Conservation (phyloP, 2,329 filamentous ascomycete genomes). For the Cercospora sesami region DNA sequence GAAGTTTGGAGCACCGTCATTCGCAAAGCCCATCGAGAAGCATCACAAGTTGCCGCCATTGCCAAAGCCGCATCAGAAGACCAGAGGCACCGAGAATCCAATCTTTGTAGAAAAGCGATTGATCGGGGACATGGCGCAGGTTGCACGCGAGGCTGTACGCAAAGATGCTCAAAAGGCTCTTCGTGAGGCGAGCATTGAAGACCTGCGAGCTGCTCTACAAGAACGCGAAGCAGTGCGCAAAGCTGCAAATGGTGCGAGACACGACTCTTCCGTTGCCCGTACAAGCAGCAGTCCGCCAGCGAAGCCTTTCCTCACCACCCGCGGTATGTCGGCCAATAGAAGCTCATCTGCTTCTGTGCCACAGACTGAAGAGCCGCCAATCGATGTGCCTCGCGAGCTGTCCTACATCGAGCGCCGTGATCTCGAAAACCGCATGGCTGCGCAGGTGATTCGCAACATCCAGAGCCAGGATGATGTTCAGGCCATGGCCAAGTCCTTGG, state of each 20-base stretch:
- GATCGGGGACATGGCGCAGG: slow-evolving; percentile 13
- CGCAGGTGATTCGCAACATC: slow-evolving; percentile 13
- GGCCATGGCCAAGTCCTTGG: slow-evolving; percentile 21
- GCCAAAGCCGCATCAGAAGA: slow-evolving; percentile 12
- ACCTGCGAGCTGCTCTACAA: background rate
- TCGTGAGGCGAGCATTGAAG: background rate
- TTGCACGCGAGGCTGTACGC: slow-evolving; percentile 10
- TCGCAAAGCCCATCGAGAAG: slow-evolving; percentile 21
- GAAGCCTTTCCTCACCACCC: background rate
- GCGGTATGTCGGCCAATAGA: background rate
- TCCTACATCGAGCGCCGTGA: slow-evolving; percentile 27
- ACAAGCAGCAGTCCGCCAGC: background rate
- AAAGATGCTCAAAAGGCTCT: slow-evolving; percentile 1
- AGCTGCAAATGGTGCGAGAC: background rate
- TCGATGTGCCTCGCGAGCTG: slow-evolving; percentile 23
- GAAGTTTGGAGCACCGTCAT: slow-evolving; percentile 31
- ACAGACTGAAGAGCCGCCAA: slow-evolving; percentile 1
- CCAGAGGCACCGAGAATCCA: slow-evolving; percentile 7
- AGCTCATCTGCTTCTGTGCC: background rate
- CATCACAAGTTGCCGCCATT: slow-evolving; percentile 15
- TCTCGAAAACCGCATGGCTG: slow-evolving; percentile 20
- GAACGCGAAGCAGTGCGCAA: background rate
- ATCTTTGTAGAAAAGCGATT: slow-evolving; percentile 14
- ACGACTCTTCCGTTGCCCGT: background rate
- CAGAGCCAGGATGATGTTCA: slow-evolving; percentile 21